These are phyloP conservation scores for Clonostachys solani DNA, from an alignment of 2,329 filamentous ascomycete genomes.

Conservation along the genomic window DNA sequence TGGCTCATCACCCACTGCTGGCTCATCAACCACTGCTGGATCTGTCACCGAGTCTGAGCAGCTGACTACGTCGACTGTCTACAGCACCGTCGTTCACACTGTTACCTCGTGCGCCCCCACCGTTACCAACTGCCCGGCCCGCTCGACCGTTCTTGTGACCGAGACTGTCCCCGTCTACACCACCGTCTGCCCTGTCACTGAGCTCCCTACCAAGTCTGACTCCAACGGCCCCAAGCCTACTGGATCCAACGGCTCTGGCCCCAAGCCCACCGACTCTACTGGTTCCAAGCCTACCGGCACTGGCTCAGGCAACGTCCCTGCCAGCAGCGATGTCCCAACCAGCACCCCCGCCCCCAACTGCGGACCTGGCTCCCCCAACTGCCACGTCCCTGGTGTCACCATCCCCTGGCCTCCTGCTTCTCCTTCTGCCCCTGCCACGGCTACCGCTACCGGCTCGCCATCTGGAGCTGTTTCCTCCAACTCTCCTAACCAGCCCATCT, in stretches of 20 bases:
- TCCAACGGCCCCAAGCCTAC: conserved; percentile 4
- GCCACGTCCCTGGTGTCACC: background rate
- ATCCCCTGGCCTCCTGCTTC: conserved; percentile 15
- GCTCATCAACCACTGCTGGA: background rate
- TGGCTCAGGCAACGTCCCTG: conserved; percentile 38
- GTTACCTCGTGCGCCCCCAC: conserved; percentile 52
- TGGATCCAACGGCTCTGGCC: background rate
- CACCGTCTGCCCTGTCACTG: conserved; percentile 26
- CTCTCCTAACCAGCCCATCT: conserved; percentile 10
- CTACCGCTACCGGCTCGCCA: conserved; percentile 16
- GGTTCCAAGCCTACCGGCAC: too few relatives aligned
- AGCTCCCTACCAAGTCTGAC: conserved; percentile 8
- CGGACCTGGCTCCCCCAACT: too few relatives aligned
- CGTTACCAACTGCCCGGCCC: conserved; percentile 51
- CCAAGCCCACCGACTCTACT: too few relatives aligned
- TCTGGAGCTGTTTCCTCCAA: too few relatives aligned
- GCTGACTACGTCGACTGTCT: conserved; percentile 34
- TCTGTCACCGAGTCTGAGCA: background rate
- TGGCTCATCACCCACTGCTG: conserved; percentile 1
- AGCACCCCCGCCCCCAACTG: too few relatives aligned
- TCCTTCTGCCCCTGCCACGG: conserved; percentile 30
- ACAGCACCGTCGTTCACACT: conserved; percentile 48
- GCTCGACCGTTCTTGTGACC: conserved; percentile 1
- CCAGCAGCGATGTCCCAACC: conserved; percentile 8
- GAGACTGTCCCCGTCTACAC: conserved; percentile 21